A percentile compares a stretch with the other conserved stretches of the same genome.
These are phyloP conservation scores for Penicillium goetzii DNA, from an alignment of 495 filamentous ascomycete genomes.

Conservation along the genomic window DNA sequence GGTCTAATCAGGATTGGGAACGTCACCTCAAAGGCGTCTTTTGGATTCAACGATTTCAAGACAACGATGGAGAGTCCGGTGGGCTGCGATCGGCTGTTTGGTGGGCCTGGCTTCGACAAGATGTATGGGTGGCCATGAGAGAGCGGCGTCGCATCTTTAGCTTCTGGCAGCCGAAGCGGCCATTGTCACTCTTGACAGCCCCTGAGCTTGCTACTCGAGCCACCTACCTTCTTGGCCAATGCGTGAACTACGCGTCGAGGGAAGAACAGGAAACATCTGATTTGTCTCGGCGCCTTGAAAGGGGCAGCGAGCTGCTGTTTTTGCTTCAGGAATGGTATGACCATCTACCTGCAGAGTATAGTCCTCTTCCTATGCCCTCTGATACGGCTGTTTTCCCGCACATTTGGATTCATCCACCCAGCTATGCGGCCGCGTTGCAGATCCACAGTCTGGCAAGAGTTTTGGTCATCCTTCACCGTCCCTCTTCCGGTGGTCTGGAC, in stretches of 20 bases:
- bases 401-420: constrained; percentile 38
- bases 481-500: constrained; percentile 30
- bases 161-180: constrained; percentile 25
- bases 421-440: constrained; percentile 34
- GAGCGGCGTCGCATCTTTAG: constrained; percentile 23
- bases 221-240: constrained; percentile 23
- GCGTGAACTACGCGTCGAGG: constrained; percentile 27
- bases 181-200: constrained; percentile 3
- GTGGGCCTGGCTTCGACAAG: constrained; percentile 32
- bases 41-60: constrained; percentile 31
- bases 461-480: constrained; percentile 34
- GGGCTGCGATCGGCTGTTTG: constrained; percentile 26
- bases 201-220: constrained; percentile 26
- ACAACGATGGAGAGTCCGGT: constrained; percentile 30
- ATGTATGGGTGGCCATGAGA: constrained; percentile 30
- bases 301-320: constrained; percentile 27
- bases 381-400: constrained; percentile 27
- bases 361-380: constrained; percentile 23
- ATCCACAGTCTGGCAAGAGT: constrained; percentile 35
- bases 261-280: constrained; percentile 23
- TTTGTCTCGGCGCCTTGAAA: constrained; percentile 21
- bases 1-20: constrained; percentile 31
- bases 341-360: constrained; percentile 29
- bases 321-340: constrained; percentile 37
- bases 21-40: constrained; percentile 28